Evolutionary conservation across 345 rosid species (phyloP), one percentile per base, ranked within the genome.

Genomic region (Cardamine chenopodiifolia): DNA sequence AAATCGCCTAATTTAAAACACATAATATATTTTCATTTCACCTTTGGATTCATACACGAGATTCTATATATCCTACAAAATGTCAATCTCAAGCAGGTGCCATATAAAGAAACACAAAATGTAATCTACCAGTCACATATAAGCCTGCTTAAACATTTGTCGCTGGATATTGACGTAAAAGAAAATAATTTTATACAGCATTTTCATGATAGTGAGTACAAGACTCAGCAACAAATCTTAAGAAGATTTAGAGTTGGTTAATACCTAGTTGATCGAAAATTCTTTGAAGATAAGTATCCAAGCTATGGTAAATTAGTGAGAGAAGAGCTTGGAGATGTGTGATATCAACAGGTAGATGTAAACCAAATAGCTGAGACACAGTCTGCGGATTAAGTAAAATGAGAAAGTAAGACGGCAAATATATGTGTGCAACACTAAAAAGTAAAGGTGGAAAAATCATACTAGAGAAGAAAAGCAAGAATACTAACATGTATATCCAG

Each of bases 271-370:
- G 92, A 45, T 78, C 82, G 72, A 79, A 83, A 71, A 91, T 29
- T 75, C 86, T 87, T 85, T 67, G 84, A 83, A 91, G 82, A 81
- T 86, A 95, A 65, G 86, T 62, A 80, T 90, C 97, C 89, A 95
- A 80, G 82, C 92, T 83, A 76, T 91, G 99, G 71, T 85, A 95
- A 79, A 91, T 82, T 62, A 90, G 53, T 44, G 99, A 95, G 65
- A 95, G 90, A 47, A 95, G 90, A 60, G 97, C 97, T 83, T 95
- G 99, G 73, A 95, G 85, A 88, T 95, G 99, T 26, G 89, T 90
- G 34, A 90, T 78, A 79, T 95, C 90, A 89, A 95, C 76, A 23
- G 92, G 96, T 50, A 95, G 89, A 76, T 89, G 90, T 83, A 93
- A 82, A 78, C 87, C 92, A 82, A 91, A 91, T 45, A 90, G 85